Evolutionary conservation across 2,329 filamentous ascomycete species (phyloP), one percentile per base, ranked within the genome.

Genomic region (Metarhizium brunneum): DNA sequence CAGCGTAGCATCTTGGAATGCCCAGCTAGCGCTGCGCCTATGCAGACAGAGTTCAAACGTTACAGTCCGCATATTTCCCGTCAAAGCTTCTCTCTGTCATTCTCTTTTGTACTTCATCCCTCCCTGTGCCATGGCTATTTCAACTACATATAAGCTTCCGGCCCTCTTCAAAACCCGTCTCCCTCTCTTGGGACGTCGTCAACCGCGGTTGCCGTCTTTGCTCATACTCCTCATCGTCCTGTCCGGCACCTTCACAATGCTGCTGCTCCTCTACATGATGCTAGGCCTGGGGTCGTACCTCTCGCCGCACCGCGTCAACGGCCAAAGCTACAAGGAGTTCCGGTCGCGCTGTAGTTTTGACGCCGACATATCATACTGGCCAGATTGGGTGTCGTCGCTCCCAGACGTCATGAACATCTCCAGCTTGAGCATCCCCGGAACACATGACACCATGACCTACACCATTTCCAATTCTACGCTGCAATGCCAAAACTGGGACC

Each of bases 381-480:
- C 69, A 6, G 54, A 58, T 42, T 79, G 76, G 76, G 78, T 78
- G 76, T 64, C 65, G 20, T 52, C 52, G 6, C 62, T 79, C 11
- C 73, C 74, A 32, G 73, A 78, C 63, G 58, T 65, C 30, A 65
- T 69, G 40, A 67, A 65, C 49, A 64, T 80, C 38, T 69, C 74
- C 36, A 70, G 65, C 52, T 68, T 80, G 47, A 77, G 76, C 49
- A 72, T 80, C 56, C 78, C 77, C 0, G 78, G 78, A 35, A 79
- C 77, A 2, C 77, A 80, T 66, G 77, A 80, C 63, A 79, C 77
- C 29, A 73, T 80, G 73, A 79, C 78, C 18, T 76, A 74, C 59
- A 63, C 66, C 48, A 66, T 76, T 55, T 60, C 57, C 32, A 60
- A 64, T 47, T 66, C 69, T 56, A 55, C 57, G 8, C 70, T 73